Evolutionary conservation across 1,284 basidiomycete species (phyloP).

Genomic region (Trichosporon sp.): DNA sequence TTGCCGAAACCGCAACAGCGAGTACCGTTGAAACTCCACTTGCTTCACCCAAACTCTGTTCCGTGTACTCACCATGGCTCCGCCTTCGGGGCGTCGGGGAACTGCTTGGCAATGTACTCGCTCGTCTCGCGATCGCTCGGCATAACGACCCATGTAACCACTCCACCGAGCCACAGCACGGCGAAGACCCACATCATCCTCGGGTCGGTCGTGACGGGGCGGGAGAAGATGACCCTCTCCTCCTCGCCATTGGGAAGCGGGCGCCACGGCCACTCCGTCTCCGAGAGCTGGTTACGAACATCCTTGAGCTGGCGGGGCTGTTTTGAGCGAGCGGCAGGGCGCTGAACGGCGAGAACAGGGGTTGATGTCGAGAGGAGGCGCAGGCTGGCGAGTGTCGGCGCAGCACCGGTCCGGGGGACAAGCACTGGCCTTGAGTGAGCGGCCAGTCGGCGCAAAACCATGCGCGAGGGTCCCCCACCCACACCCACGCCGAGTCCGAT

Average conservation of each 20-base stretch:
- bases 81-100: background rate
- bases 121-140: background rate
- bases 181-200: conserved; percentile 11
- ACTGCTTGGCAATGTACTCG: conserved; percentile 3
- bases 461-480: conserved; percentile 6
- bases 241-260: conserved; percentile 9
- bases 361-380: background rate
- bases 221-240: conserved; percentile 22
- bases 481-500: conserved; percentile 5
- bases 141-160: conserved; percentile 5
- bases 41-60: background rate
- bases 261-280: conserved; percentile 18
- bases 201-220: background rate
- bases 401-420: background rate
- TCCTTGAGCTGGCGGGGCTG: background rate
- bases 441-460: background rate
- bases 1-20: background rate
- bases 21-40: background rate
- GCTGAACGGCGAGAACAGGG: background rate
- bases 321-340: background rate
- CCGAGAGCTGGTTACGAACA: background rate
- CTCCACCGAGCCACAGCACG: conserved; percentile 2
- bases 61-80: conserved; percentile 8
- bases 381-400: background rate
- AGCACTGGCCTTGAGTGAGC: background rate